Evolutionary conservation across 2,329 filamentous ascomycete species (phyloP), one percentile per base, ranked within the genome.

Genomic region (Chaetothyriales sp.): DNA sequence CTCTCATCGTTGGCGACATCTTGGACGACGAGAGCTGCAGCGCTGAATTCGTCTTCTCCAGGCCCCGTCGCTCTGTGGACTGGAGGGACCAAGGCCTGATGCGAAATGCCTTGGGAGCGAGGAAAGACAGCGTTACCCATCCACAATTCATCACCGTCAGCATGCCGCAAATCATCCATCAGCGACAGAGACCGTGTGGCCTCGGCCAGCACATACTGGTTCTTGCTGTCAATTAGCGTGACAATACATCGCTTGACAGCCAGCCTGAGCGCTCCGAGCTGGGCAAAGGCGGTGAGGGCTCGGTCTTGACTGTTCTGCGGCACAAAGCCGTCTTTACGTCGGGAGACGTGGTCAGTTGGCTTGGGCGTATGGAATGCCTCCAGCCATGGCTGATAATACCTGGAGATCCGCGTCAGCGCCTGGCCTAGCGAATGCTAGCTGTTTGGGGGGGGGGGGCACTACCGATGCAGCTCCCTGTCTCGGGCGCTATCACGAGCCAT

Each of bases 151-250:
- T 68, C 66, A 15, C 62, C 55, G 0, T 61, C 55, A 4, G 49
- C 49, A 54, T 67, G 64, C 15, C 58, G 49, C 8, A 56, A 37
- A 28, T 62, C 58, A 51, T 63, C 46, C 5, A 63, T 59, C 4
- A 77, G 59, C 0, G 67, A 69, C 2, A 70, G 63, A 1, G 64
- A 65, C 1, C 66, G 65, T 1, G 74, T 74, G 5, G 74, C 73
- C 55, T 78, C 76, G 50, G 75, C 74, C 15, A 78, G 63, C 18
- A 78, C 63, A 54, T 76, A 59, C 54, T 79, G 74, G 46, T 68
- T 60, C 4, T 66, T 64, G 4, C 62, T 63, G 55, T 77, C 75
- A 54, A 79, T 77, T 18, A 79, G 63, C 1, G 75, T 78, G 47
- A 79, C 67, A 19, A 77, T 58, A 15, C 68, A 64, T 28, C 74